Conservation (phyloP, 805 yeast genomes). For the Kluyveromyces lactis region DNA sequence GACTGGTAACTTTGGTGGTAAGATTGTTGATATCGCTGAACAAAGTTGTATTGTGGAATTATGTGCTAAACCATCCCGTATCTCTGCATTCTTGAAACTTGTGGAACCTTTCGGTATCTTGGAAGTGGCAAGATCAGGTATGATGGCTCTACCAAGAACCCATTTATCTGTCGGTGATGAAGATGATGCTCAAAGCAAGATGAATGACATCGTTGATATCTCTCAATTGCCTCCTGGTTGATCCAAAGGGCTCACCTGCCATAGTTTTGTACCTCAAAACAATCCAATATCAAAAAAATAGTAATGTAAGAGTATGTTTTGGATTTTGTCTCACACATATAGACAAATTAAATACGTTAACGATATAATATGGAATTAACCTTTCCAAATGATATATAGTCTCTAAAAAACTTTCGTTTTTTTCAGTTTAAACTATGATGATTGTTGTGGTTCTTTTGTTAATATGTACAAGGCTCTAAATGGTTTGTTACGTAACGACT, state of each 20-base stretch:
- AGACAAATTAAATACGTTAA: too few relatives aligned
- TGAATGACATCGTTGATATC: slow-evolving; percentile 68
- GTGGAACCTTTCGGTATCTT: slow-evolving; percentile 93
- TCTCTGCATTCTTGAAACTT: slow-evolving; percentile 77
- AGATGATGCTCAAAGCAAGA: slow-evolving; percentile 43
- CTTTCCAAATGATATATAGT: too few relatives aligned
- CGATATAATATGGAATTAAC: too few relatives aligned
- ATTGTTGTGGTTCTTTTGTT: too few relatives aligned
- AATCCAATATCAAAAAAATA: too few relatives aligned
- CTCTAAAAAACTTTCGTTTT: too few relatives aligned
- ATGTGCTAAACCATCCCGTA: slow-evolving; percentile 86
- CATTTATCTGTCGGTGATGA: slow-evolving; percentile 57
- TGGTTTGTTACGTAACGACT: too few relatives aligned
- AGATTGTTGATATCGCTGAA: slow-evolving; percentile 83
- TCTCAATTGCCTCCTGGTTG: slow-evolving; percentile 94
- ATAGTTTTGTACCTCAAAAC: too few relatives aligned
- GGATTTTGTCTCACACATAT: too few relatives aligned
- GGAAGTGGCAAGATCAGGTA: slow-evolving; percentile 95
- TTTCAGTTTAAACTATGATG: too few relatives aligned
- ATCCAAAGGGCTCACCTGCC: slow-evolving; percentile 6
- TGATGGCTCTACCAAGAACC: slow-evolving; percentile 97
- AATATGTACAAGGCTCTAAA: too few relatives aligned
- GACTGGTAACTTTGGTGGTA: slow-evolving; percentile 86
- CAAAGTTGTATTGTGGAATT: slow-evolving; percentile 91
- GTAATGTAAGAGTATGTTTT: too few relatives aligned